Evolutionary conservation across 768 basidiomycete species (phyloP).

Genomic region (Pleurotus giganteus): DNA sequence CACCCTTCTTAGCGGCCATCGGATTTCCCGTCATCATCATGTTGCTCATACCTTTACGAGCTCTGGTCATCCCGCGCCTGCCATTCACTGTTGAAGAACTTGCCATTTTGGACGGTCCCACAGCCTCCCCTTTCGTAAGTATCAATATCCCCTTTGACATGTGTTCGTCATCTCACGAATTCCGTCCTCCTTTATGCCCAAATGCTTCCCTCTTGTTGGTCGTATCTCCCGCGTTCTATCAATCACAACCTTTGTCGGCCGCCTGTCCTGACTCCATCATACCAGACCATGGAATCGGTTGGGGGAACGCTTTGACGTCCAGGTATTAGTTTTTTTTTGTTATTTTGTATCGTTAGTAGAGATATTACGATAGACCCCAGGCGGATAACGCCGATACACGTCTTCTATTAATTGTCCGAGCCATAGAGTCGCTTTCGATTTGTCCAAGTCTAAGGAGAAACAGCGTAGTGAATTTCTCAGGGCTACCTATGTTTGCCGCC

Average conservation of each 20-base stretch:
- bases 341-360: not conserved
- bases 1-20: conserved; percentile 79
- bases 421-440: not conserved
- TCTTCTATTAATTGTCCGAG: no score
- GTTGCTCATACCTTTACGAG: conserved; percentile 75
- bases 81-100: conserved; percentile 80
- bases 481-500: not conserved
- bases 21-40: conserved; percentile 90
- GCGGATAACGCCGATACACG: not conserved
- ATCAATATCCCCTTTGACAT: conserved; percentile 22
- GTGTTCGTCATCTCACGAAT: not conserved
- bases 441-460: not conserved
- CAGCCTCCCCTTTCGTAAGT: conserved; percentile 84
- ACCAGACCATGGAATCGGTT: conserved; percentile 34
- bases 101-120: conserved; percentile 82
- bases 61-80: conserved; percentile 67
- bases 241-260: not conserved
- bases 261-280: not conserved
- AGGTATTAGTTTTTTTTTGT: no score
- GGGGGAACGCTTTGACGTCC: conserved; percentile 24
- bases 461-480: not conserved
- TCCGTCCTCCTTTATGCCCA: not conserved
- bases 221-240: not conserved
- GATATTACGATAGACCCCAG: not conserved
- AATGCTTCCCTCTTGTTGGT: not conserved